Evolutionary conservation across 345 rosid species (phyloP), one percentile per base, ranked within the genome.

Genomic region (Populus deltoides): DNA sequence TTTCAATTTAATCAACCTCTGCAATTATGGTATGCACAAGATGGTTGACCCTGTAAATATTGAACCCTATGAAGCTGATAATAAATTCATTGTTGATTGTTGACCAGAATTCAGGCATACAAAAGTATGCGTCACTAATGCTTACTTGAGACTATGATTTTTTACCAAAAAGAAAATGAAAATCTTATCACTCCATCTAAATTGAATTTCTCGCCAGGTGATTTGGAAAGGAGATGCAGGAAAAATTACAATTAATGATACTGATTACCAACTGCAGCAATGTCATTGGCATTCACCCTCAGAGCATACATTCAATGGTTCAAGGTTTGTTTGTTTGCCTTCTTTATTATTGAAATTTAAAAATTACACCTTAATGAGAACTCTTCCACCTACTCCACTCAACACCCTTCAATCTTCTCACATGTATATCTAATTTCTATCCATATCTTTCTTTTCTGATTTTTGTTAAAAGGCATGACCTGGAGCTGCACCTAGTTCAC

Each of bases 251-350:
- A 83, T 93, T 18, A 83, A 88, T 35, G 83, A 83, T 39, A 90
- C 90, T 10, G 36, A 57, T 31, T 92, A 82, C 84, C 83, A 81
- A 7, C 72, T 91, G 66, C 6, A 66, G 10, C 93, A 91, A 22
- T 86, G 88, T 17, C 96, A 92, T 66, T 92, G 94, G 96, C 97
- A 91, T 81, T 68, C 90, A 9, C 93, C 96, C 0, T 85, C 97
- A 8, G 94, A 92, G 75, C 95, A 94, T 65, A 83, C 86, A 8
- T 29, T 92, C 73, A 81, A 91, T 70, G 91, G 92, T 65, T 49
- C 87, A 49, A 88, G 91, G 98, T 88, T 66, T 2, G 5, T 61
- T 31, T 25, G 4, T 18, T 9, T 53, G n/a, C 25, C 51, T 41
- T 51, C 8, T 10, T 51, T 39, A 15, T 39, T 8, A 17, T 47